Evolutionary conservation across 2,329 filamentous ascomycete species (phyloP), one percentile per base, ranked within the genome.

Genomic region (Penicillium freii): DNA sequence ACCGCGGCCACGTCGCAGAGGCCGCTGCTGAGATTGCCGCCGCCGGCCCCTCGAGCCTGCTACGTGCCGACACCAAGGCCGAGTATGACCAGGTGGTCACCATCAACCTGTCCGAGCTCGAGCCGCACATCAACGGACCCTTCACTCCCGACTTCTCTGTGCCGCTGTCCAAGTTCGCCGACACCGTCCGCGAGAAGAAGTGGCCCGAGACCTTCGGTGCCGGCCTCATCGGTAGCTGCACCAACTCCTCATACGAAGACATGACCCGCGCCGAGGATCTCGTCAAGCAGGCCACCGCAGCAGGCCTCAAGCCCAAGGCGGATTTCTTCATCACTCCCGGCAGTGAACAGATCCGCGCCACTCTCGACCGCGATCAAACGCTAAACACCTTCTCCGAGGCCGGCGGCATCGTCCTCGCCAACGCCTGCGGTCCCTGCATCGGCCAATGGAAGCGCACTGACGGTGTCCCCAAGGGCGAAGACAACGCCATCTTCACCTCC

Each of bases 191-290:
- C 75, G 83, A 88, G 67, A 91, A 97, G 75, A 80, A 89, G 50
- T 99, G 94, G 94, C 94, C 94, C 2, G 85, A 90, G 71, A 91
- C 88, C 62, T 88, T 99, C 60, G 94, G 92, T 13, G 93, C 94
- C 27, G 92, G 92, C 51, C 83, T 99, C 54, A 99, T 99, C 71
- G 94, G 94, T 59, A 96, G 92, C 79, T 99, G 94, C 82, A 99
- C 94, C 50, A 99, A 99, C 83, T 96, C 91, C 75, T 97, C 94
- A 2, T 99, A 97, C 75, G 89, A 97, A 77, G 94, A 99, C 73
- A 99, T 99, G 94, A 95, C 92, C 36, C 88, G 93, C 60, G 91
- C 92, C 15, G 93, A 97, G 77, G 87, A 92, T 71, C 85, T 99
- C 56, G 91, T 97, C 57, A 92, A 93, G 75, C 92, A 97, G 75